Conservation (phyloP, 371 early-diverging fungal genomes). For the Apophysomyces variabilis region DNA sequence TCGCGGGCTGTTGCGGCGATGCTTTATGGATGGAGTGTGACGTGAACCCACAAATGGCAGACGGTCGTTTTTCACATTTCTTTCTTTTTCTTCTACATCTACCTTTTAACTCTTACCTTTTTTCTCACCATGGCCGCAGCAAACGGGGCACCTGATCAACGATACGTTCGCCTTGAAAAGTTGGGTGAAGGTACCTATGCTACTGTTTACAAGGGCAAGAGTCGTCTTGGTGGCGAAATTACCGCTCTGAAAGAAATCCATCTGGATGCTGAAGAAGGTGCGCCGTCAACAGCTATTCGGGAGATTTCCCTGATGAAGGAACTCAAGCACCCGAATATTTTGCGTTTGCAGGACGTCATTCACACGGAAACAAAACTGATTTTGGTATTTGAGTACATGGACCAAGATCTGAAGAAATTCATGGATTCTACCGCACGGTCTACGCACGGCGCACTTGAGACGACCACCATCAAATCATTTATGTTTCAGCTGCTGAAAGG, state of each 20-base stretch:
- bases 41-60: slow-evolving; percentile 1
- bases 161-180: slow-evolving; percentile 87
- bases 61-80: slow-evolving; percentile 8
- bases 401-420: slow-evolving; percentile 97
- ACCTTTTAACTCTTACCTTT: background rate
- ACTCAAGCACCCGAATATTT: slow-evolving; percentile 89
- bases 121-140: slow-evolving; percentile 22
- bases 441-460: slow-evolving; percentile 72
- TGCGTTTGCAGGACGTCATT: slow-evolving; percentile 95
- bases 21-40: background rate
- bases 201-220: slow-evolving; percentile 98
- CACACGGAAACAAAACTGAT: slow-evolving; percentile 97
- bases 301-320: slow-evolving; percentile 97
- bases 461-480: slow-evolving; percentile 73
- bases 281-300: slow-evolving; percentile 96
- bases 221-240: slow-evolving; percentile 83
- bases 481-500: slow-evolving; percentile 91
- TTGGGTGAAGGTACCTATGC: slow-evolving; percentile 99
- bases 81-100: slow-evolving; percentile 16
- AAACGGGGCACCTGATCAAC: slow-evolving; percentile 44
- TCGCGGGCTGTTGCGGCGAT: background rate
- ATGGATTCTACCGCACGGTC: slow-evolving; percentile 78
- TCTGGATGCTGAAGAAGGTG: slow-evolving; percentile 92
- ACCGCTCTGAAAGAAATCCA: slow-evolving; percentile 99
- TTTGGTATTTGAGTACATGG: slow-evolving; percentile 99